Evolutionary conservation across 192 early-diverging fungal genomes (phyloP).

Genomic region (Backusella westeae): DNA sequence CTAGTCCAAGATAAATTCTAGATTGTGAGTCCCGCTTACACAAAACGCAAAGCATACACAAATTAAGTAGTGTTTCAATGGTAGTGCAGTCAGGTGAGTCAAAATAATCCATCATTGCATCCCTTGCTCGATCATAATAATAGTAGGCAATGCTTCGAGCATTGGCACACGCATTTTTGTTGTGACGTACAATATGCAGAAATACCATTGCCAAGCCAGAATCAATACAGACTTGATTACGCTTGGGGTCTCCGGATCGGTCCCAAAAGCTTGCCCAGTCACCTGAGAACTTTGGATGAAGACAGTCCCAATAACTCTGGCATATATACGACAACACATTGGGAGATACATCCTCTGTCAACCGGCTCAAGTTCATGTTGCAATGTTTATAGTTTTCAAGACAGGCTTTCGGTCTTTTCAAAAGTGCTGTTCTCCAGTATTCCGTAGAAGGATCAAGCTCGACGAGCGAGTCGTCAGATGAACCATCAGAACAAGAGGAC

Average conservation of each 20-base stretch:
- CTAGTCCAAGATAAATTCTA: constrained; percentile 31
- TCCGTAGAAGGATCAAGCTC: constrained; percentile 14
- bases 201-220: constrained; percentile 34
- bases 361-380: constrained; percentile 5
- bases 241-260: constrained; percentile 23
- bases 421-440: constrained; percentile 23
- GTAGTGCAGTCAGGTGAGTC: constrained; percentile 34
- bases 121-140: constrained; percentile 30
- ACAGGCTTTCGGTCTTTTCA: constrained; percentile 12
- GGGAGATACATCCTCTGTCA: constrained; percentile 29
- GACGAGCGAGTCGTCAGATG: neutral
- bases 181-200: constrained; percentile 31
- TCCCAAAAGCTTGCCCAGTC: constrained; percentile 35
- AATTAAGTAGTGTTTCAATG: constrained; percentile 35
- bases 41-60: constrained; percentile 36
- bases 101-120: constrained; percentile 31
- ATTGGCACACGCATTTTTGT: constrained; percentile 23
- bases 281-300: constrained; percentile 34
- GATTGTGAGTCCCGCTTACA: constrained; percentile 32
- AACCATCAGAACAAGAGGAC: neutral
- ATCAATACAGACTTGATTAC: constrained; percentile 36
- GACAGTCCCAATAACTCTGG: constrained; percentile 37
- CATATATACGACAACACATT: constrained; percentile 24
- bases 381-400: constrained; percentile 16
- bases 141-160: constrained; percentile 19